Evolutionary conservation across 2,329 filamentous ascomycete genomes (phyloP), one percentile per base, ranked within the genome.

Genomic region (Diplocarpon mali): DNA sequence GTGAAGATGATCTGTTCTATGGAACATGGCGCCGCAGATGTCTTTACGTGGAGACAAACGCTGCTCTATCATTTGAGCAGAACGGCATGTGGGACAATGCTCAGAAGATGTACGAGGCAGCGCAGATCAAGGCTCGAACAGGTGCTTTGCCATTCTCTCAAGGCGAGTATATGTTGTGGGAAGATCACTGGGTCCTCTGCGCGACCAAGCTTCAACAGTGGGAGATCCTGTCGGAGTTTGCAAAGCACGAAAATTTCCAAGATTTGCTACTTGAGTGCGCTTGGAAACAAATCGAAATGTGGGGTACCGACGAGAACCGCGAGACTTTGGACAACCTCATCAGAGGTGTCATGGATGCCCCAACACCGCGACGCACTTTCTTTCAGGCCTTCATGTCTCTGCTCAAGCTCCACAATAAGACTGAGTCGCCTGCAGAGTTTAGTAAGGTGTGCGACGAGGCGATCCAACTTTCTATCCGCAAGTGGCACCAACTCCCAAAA

Each of bases 21-120:
- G 92, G 92, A 8, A 93, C 89, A 0, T 98, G 92, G 92, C 80
- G 92, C 47, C 80, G 92, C 45, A 81, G 92, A 37, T 95, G 89
- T 62, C 87, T 95, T 54, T 98, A 95, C 60, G 84, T 98, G 5
- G 93, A 98, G 69, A 96, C 89, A 8, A 99, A 98, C 60, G 87
- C 92, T 12, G 92, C 89, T 1, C 70, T 99, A 7, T 98, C 92
- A 0, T 98, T 95, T 57, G 93, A 99, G 67, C 93, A 99, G 62
- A 94, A 94, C 57, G 92, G 92, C 38, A 94, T 96, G 77, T 98
- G 92, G 93, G 92, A 98, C 58, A 96, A 96, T 66, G 89, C 93
- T 1, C 93, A 98, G 66, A 85, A 85, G 59, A 83, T 95, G 69
- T 98, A 96, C 63, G 92, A 99, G 64, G 83, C 83, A 45, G 92